Conservation (phyloP, 2,329 filamentous ascomycete species). For the Didymella glomerata region DNA sequence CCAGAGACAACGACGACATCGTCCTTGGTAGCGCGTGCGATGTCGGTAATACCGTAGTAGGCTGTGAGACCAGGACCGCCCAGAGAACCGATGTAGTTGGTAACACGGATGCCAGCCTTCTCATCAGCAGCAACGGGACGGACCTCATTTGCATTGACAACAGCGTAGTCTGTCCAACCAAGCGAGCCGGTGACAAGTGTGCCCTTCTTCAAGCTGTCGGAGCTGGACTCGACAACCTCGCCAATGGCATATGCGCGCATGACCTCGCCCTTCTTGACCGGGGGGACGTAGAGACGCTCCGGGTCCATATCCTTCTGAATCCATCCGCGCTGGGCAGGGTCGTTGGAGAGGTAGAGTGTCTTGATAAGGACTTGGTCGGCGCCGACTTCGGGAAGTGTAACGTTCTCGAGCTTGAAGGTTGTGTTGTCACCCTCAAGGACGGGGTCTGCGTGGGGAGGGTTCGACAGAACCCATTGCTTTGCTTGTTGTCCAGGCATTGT, state of each 20-base stretch:
- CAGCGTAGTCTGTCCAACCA: conserved; percentile 73
- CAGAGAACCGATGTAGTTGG: conserved; percentile 59
- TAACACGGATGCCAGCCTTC: conserved; percentile 50
- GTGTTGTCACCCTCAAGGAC: conserved; percentile 48
- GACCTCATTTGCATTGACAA: conserved; percentile 54
- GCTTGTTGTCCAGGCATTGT: conserved; percentile 47
- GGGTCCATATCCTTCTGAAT: conserved; percentile 54
- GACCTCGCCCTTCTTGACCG: conserved; percentile 55
- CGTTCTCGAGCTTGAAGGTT: conserved; percentile 53
- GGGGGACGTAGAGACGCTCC: conserved; percentile 57
- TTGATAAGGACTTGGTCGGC: conserved; percentile 58
- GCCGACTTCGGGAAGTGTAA: conserved; percentile 47
- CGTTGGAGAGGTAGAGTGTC: conserved; percentile 59
- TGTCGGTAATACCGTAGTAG: conserved; percentile 75
- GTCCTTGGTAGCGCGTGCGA: conserved; percentile 70
- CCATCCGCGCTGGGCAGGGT: conserved; percentile 63
- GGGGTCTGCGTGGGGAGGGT: conserved; percentile 50
- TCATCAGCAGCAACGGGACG: conserved; percentile 43
- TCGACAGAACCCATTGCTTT: conserved; percentile 56
- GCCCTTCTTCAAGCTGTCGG: conserved; percentile 62
- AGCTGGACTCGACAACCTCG: conserved; percentile 68
- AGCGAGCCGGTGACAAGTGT: conserved; percentile 62
- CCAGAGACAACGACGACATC: conserved; percentile 80
- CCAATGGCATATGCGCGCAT: conserved; percentile 71
- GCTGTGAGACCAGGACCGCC: conserved; percentile 70